Base-by-base conservation (phyloP, 768 basidiomycete species). In the Termitomyces sp. region DNA sequence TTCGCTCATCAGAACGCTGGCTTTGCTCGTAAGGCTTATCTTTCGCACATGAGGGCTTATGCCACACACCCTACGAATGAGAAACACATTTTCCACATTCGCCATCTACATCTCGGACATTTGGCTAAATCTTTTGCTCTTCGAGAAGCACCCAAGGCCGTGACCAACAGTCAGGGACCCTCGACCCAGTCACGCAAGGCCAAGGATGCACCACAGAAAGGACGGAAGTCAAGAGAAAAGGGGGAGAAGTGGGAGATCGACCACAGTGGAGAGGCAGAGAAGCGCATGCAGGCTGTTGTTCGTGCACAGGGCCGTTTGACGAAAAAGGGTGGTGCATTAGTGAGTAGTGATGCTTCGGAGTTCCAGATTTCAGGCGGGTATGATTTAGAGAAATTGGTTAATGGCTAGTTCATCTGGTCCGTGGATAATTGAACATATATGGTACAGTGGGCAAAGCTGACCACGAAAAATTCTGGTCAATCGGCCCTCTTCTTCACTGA, bases 41-140 rank as follows among this genome's bases (percentile, higher is more conserved):
- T 85, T 36, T 97, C 96, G 0, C 94, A 96, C 71, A 86, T 98
- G 77, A 84, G 96, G 54, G 97, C 97, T 0, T 99, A 98, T 71
- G 89, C 97, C 32, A 99, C 97, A 0, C 97, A 99, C 74, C 95
- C 97, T 0, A 83, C 90, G 16, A 86, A 88, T 59, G 97, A 98
- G 72, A 99, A 98, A 68, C 87, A 93, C 62, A 92, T 98, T 53
- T 99, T 99, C 78, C 95, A 98, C 72, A 87, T 98, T 58, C 89
- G 90, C 16, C 85, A 96, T 68, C 80, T 98, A 9, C 97, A 99
- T 68, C 82, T 97, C 44, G 97, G 97, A 1, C 97, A 99, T 76
- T 74, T 93, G 46, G 93, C 95, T 16, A 95, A 96, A 72, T 85
- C 93, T 1, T 96, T 96, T 66, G 91, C 91, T 1, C 78, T 95